Percentiles rank a stretch among this genome's conserved stretches.
Evolutionary conservation across 2,329 filamentous ascomycete species (phyloP).

Genomic region (Sporothrix brunneoviolacea): DNA sequence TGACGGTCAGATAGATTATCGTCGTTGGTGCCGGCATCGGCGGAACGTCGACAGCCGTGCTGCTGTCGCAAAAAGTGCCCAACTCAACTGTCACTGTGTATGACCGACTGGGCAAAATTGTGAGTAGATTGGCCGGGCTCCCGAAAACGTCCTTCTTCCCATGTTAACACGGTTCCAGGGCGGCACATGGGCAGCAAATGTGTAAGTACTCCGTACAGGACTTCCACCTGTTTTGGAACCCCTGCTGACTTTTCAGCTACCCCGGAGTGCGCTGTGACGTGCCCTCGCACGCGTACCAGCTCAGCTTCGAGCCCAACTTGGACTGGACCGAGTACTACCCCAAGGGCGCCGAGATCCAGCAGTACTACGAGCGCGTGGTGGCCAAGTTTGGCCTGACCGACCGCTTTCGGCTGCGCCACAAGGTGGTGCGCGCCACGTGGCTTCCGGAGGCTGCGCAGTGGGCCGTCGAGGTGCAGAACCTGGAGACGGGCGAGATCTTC

Average conservation of each 20-base stretch:
- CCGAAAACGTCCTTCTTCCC: background rate
- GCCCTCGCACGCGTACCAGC: slow-evolving; percentile 17
- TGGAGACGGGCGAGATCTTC: slow-evolving; percentile 32
- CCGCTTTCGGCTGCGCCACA: slow-evolving; percentile 1
- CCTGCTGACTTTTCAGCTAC: slow-evolving; percentile 4
- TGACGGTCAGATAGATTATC: background rate
- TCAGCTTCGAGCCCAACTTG: slow-evolving; percentile 17
- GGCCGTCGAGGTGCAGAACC: slow-evolving; percentile 30
- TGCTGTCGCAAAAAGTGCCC: background rate
- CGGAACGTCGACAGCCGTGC: background rate
- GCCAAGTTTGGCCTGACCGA: slow-evolving; percentile 9
- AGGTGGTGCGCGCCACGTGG: slow-evolving; percentile 17
- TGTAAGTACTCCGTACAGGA: background rate
- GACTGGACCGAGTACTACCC: slow-evolving; percentile 19
- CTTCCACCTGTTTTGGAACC: no score
- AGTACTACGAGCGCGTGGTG: slow-evolving; percentile 17
- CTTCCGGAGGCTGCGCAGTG: slow-evolving; percentile 10
- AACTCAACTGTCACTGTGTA: background rate
- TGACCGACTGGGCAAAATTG: background rate
- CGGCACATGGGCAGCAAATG: slow-evolving; percentile 4
- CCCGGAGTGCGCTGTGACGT: slow-evolving; percentile 18
- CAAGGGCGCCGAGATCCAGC: slow-evolving; percentile 17
- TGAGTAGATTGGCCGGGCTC: background rate
- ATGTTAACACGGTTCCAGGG: background rate
- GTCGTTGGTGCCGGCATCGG: slow-evolving; percentile 2